phyloP scores from a whole-genome alignment of 345 rosid genomes.

The Hevea brasiliensis region DNA sequence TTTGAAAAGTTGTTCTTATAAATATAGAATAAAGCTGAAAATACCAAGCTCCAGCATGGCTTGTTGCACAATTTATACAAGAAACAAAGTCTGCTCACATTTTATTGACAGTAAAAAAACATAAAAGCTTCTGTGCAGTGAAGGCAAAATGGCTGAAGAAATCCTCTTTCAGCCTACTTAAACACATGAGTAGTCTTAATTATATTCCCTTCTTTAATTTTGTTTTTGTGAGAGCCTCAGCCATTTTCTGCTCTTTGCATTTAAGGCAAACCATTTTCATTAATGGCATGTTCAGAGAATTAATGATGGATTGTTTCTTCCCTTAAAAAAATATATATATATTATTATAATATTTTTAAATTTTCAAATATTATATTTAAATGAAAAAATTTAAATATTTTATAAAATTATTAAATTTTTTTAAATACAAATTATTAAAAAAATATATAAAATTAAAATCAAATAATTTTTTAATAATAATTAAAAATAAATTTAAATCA shows the following conservation, averaged over 20 bases:
- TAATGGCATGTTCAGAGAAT: slow-evolving; percentile 40
- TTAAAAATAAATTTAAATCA: too few relatives aligned
- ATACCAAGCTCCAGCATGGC: slow-evolving; percentile 27
- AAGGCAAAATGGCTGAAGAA: slow-evolving; percentile 18
- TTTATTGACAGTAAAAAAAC: slow-evolving; percentile 12
- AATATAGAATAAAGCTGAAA: slow-evolving; percentile 4
- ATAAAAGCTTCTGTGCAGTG: background rate
- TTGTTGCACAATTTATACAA: background rate
- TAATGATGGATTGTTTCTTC: slow-evolving; percentile 32
- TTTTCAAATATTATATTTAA: too few relatives aligned
- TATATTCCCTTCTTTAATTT: slow-evolving; percentile 33
- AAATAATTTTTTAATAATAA: too few relatives aligned
- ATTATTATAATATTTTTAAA: too few relatives aligned
- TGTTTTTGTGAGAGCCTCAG: slow-evolving; percentile 20
- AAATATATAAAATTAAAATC: too few relatives aligned
- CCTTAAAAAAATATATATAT: background rate
- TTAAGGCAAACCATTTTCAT: slow-evolving; percentile 36
- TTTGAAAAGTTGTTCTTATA: too few relatives aligned
- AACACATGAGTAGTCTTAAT: slow-evolving; percentile 36
- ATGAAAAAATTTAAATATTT: too few relatives aligned
- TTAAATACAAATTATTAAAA: too few relatives aligned
- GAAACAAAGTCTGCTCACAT: slow-evolving; percentile 9
- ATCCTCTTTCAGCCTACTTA: slow-evolving; percentile 21
- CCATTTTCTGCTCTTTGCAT: slow-evolving; percentile 33
- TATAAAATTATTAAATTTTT: too few relatives aligned